Evolutionary conservation across 306 rosid genomes (phyloP).

Genomic region (Dryas octopetala): DNA sequence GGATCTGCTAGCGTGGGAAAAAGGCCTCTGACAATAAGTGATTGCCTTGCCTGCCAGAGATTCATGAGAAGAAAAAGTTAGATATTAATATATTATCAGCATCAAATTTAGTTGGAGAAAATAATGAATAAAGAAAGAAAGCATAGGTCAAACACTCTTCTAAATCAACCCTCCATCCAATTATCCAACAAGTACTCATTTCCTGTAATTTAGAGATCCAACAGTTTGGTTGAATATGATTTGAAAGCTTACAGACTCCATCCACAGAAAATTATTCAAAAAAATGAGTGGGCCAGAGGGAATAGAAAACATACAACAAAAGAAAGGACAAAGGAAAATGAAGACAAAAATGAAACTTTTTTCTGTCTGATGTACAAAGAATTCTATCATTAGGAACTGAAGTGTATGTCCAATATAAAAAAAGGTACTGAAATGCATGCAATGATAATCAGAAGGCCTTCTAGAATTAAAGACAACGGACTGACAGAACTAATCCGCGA

Average conservation of each 20-base stretch:
- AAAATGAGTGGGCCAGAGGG: not conserved
- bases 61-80: not conserved
- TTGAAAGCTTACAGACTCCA: not conserved
- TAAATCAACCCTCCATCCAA: not conserved
- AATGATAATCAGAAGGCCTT: not conserved
- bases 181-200: not conserved
- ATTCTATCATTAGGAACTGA: not conserved
- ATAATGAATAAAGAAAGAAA: not conserved
- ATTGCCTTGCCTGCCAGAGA: slow-evolving; percentile 80
- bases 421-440: no score
- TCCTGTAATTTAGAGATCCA: not conserved
- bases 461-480: not conserved
- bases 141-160: not conserved
- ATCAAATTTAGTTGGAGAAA: not conserved
- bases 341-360: not conserved
- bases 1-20: slow-evolving; percentile 98
- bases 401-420: not conserved
- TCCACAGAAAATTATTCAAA: not conserved
- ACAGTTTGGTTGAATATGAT: not conserved
- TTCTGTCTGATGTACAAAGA: not conserved
- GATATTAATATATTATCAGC: no score
- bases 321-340: not conserved
- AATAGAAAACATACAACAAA: not conserved
- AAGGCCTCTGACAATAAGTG: slow-evolving; percentile 81
- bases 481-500: not conserved